Evolutionary conservation across 129 eudicot species (phyloP).

Genomic region (Flaveria bidentis): DNA sequence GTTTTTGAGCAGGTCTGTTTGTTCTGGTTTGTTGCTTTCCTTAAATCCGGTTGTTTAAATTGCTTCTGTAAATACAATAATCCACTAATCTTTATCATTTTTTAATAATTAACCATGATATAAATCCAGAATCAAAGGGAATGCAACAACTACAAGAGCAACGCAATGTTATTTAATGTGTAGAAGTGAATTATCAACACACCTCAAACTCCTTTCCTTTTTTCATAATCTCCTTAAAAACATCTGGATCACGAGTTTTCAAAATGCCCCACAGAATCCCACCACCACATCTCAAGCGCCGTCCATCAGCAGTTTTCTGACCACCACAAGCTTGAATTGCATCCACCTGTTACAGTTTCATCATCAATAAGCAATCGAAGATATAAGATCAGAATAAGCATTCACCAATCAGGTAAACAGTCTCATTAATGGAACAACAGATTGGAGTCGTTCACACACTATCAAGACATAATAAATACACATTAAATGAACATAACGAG

Average conservation of each 20-base stretch:
- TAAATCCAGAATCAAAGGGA: not conserved
- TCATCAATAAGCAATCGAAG: conserved; percentile 19
- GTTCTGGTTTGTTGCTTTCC: conserved; percentile 33
- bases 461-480: conserved; percentile 16
- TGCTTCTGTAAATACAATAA: conserved; percentile 60
- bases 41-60: conserved; percentile 41
- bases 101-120: not conserved
- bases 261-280: conserved; percentile 85
- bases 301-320: conserved; percentile 82
- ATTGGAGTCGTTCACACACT: conserved; percentile 6
- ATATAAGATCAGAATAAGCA: not conserved
- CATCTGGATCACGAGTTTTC: conserved; percentile 80
- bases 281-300: conserved; percentile 68
- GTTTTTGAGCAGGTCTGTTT: conserved; percentile 14
- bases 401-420: not conserved
- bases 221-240: conserved; percentile 89
- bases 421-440: conserved; percentile 14
- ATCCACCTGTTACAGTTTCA: conserved; percentile 62
- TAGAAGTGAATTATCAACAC: conserved; percentile 12
- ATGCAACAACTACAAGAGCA: not conserved
- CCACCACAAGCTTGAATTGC: conserved; percentile 98
- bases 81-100: not conserved
- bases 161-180: conserved; percentile 3
- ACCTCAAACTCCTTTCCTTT: conserved; percentile 98
- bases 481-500: not conserved